These are phyloP conservation scores for Boletales sp. DNA, from an alignment of 768 basidiomycete genomes.

Conservation along the genomic window DNA sequence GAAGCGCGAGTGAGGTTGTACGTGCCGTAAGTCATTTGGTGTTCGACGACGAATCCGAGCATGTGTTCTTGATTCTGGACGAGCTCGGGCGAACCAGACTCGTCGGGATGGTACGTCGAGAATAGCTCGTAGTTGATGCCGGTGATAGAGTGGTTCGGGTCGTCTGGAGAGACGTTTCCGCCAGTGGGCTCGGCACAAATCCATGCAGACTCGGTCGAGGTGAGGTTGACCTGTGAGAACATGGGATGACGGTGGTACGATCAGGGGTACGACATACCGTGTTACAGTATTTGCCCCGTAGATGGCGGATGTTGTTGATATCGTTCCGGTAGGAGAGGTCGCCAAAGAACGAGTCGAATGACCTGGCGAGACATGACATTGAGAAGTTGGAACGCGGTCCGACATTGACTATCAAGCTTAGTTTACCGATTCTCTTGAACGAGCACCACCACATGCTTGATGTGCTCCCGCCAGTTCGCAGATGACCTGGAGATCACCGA, in stretches of 20 bases:
- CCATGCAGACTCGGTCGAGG: conserved; percentile 7
- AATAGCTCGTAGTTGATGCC: conserved; percentile 24
- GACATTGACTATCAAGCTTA: background rate
- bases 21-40: conserved; percentile 11
- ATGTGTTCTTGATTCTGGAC: conserved; percentile 10
- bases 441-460: conserved; percentile 26
- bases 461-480: conserved; percentile 18
- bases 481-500: background rate
- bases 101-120: conserved; percentile 19
- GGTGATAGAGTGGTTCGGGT: conserved; percentile 23
- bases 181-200: conserved; percentile 18
- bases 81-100: background rate
- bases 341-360: conserved; percentile 26
- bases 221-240: conserved; percentile 9
- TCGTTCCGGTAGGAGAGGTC: conserved; percentile 24
- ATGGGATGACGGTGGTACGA: too few relatives aligned
- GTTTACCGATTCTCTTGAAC: conserved; percentile 25
- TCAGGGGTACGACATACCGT: conserved; percentile 8
- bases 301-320: conserved; percentile 22
- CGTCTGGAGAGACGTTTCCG: conserved; percentile 20
- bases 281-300: conserved; percentile 19
- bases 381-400: background rate
- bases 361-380: conserved; percentile 3
- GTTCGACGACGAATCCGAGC: conserved; percentile 22
- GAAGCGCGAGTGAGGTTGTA: conserved; percentile 13